These are phyloP conservation scores for Pseudogymnoascus sp. DNA, from an alignment of 2,329 filamentous ascomycete species.

Conservation along the genomic window DNA sequence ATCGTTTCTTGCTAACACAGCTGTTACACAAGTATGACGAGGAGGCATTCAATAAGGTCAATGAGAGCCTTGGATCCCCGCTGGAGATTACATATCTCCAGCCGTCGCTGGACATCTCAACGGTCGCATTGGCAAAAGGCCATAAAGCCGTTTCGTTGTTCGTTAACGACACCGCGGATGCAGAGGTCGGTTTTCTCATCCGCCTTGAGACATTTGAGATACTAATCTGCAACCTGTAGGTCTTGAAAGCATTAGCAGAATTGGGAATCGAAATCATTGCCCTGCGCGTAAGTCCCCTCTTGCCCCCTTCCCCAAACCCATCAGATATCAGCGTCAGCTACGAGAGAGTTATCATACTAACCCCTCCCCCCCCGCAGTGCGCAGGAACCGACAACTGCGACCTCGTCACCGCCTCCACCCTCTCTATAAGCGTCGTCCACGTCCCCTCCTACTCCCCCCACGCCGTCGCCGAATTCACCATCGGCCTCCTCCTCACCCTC, in stretches of 20 bases:
- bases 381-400: constrained; percentile 63
- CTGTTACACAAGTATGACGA: background rate
- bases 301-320: background rate
- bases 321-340: background rate
- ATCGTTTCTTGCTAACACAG: background rate
- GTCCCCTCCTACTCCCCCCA: constrained; percentile 62
- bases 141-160: constrained; percentile 57
- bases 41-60: background rate
- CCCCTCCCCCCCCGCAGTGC: constrained; percentile 51
- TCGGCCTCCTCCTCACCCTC: constrained; percentile 58
- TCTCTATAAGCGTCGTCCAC: constrained; percentile 54
- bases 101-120: constrained; percentile 25
- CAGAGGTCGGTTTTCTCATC: constrained; percentile 29
- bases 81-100: background rate
- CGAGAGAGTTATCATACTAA: background rate
- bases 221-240: background rate
- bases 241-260: background rate
- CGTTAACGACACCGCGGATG: constrained; percentile 54
- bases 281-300: background rate
- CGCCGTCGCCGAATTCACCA: constrained; percentile 60
- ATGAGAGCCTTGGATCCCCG: background rate
- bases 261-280: background rate
- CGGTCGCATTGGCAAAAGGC: constrained; percentile 43
- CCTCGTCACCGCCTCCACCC: constrained; percentile 43
- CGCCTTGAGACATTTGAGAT: background rate